Conservation (phyloP, 2,329 filamentous ascomycete species). For the Colletotrichum graminicola region DNA sequence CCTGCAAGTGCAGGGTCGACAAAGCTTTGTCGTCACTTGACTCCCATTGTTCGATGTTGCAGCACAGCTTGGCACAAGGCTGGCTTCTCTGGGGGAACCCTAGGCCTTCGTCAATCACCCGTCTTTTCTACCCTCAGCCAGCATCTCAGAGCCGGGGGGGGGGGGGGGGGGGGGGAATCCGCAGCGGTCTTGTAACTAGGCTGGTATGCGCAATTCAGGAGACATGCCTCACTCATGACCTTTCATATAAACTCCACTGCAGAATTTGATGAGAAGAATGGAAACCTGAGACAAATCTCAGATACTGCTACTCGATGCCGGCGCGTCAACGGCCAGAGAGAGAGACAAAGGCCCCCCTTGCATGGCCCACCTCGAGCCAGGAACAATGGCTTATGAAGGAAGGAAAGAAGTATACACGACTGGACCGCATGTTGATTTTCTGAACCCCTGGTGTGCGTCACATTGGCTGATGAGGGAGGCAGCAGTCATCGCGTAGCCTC, state of each 20-base stretch:
- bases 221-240: not conserved
- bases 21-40: not conserved
- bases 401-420: not conserved
- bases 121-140: not conserved
- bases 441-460: not conserved
- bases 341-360: slow-evolving; percentile 15
- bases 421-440: not conserved
- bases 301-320: slow-evolving; percentile 9
- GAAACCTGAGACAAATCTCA: slow-evolving; percentile 30
- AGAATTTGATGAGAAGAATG: not conserved
- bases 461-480: not conserved
- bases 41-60: slow-evolving; percentile 9
- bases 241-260: not conserved
- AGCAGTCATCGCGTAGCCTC: not conserved
- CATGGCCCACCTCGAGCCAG: not conserved
- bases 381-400: not conserved
- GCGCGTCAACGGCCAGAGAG: slow-evolving; percentile 4
- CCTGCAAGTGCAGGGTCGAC: slow-evolving; percentile 7
- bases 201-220: not conserved
- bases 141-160: slow-evolving; percentile 9
- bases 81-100: slow-evolving; percentile 18
- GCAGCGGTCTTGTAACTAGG: not conserved
- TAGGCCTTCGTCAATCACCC: slow-evolving; percentile 4
- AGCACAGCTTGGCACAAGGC: slow-evolving; percentile 6
- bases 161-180: not conserved